Evolutionary conservation across 495 filamentous ascomycete genomes (phyloP), one percentile per base, ranked within the genome.

Genomic region (Xylaria telfairii): DNA sequence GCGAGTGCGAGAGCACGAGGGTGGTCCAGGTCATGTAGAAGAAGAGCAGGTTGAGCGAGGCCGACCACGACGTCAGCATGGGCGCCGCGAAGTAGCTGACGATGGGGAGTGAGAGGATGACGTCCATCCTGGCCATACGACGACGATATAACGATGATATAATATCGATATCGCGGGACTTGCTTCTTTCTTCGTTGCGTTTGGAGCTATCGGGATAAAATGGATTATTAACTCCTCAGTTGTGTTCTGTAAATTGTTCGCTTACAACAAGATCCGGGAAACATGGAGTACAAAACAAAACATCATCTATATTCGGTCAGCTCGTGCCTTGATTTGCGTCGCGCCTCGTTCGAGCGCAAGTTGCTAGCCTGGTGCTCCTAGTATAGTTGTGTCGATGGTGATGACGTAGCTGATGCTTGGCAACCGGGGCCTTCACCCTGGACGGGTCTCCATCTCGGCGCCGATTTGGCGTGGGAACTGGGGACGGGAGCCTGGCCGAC

Each of bases 21-120:
- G 93, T 95, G 9, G 89, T 88, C 95, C 95, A 97, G 78, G 92
- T 95, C 79, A 90, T 88, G 79, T 93, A 95, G 82, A 98, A 97
- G 82, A 97, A 95, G 59, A 97, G 77, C 21, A 97, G 76, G 76
- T 97, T 97, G 68, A 97, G 82, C 15, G 88, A 93, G 3, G 93
- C 94, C 56, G 89, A 90, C 81, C 90, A 94, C 12, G 87, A 87
- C n/a, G 83, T 84, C 34, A 87, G 70, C 24, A 82, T 77, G 8
- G 84, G 82, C 24, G 83, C 77, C 65, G 83, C 79, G 88, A 89
- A 78, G 90, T 86, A 84, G 86, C 90, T 91, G 30, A 93, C 79
- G 34, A 93, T 80, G 4, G 94, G 93, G 64, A 96, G 80, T 0
- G 91, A 90, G 62, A 96, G 81, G 47, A 94, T 76, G 19, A 89